A percentile compares a stretch with the other conserved stretches of the same genome.
phyloP scores from a whole-genome alignment of 257 asterid genomes.

The Rauvolfia tetraphylla region DNA sequence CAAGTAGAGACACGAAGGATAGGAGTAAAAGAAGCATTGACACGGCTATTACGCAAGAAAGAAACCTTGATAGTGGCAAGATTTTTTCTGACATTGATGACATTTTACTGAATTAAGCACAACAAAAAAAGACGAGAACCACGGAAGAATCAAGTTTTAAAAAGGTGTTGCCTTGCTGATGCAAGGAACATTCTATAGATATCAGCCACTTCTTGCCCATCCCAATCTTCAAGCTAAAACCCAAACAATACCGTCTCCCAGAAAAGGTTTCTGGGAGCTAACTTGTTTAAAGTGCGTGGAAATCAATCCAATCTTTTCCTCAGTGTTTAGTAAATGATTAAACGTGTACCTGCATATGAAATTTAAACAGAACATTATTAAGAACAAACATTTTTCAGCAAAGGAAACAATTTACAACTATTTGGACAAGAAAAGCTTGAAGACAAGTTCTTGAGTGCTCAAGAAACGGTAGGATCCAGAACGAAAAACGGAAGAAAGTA shows the following conservation, averaged over 20 bases:
- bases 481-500: neutral
- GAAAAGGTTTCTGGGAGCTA: neutral
- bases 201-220: neutral
- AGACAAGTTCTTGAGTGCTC: neutral
- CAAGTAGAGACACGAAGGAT: constrained; percentile 49
- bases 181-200: neutral
- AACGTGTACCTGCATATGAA: neutral
- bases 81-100: constrained; percentile 47
- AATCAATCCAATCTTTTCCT: neutral
- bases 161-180: neutral
- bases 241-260: neutral
- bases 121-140: neutral
- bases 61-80: constrained; percentile 48
- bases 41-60: constrained; percentile 50
- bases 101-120: constrained; percentile 23
- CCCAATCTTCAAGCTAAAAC: neutral
- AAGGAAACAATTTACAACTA: neutral
- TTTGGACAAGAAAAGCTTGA: neutral
- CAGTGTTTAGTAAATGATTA: neutral
- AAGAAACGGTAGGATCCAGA: neutral
- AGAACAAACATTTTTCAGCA: neutral
- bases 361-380: neutral
- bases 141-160: neutral
- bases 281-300: neutral
- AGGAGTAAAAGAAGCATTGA: constrained; percentile 52